Percentiles rank a stretch among this genome's conserved stretches.
These are phyloP conservation scores for Aspergillus texensis DNA, from an alignment of 2,329 filamentous ascomycete genomes.

Conservation along the genomic window DNA sequence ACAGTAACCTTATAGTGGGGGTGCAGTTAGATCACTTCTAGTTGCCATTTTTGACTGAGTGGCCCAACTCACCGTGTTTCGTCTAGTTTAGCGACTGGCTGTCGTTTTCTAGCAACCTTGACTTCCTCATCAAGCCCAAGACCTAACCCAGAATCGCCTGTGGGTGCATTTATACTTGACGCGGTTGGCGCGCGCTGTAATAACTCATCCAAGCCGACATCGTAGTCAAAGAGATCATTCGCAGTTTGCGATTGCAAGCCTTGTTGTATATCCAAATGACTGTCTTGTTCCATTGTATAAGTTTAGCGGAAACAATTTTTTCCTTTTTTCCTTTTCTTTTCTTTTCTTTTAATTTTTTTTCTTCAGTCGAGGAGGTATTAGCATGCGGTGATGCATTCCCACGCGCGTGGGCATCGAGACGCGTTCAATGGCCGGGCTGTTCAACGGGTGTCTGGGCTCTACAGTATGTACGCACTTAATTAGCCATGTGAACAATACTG, in stretches of 20 bases:
- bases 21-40: slow-evolving; percentile 1
- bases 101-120: slow-evolving; percentile 74
- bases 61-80: slow-evolving; percentile 63
- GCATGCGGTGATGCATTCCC: not conserved
- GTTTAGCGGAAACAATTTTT: not conserved
- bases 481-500: not conserved
- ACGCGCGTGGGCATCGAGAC: not conserved
- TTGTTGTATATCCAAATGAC: slow-evolving; percentile 8
- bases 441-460: no score
- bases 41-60: not conserved
- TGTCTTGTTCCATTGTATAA: not conserved
- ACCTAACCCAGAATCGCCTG: slow-evolving; percentile 55
- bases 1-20: slow-evolving; percentile 67
- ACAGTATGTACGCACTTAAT: no score
- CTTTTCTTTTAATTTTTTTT: not conserved
- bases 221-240: slow-evolving; percentile 76
- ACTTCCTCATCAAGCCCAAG: slow-evolving; percentile 87
- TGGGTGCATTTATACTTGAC: slow-evolving; percentile 23
- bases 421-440: not conserved
- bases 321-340: not conserved
- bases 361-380: not conserved
- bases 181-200: slow-evolving; percentile 43
- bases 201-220: slow-evolving; percentile 60
- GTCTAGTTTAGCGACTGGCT: slow-evolving; percentile 83
- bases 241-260: slow-evolving; percentile 50